Percentiles rank a stretch among this genome's conserved stretches.
These are phyloP conservation scores for Salix purpurea DNA, from an alignment of 345 rosid genomes.

Conservation along the genomic window DNA sequence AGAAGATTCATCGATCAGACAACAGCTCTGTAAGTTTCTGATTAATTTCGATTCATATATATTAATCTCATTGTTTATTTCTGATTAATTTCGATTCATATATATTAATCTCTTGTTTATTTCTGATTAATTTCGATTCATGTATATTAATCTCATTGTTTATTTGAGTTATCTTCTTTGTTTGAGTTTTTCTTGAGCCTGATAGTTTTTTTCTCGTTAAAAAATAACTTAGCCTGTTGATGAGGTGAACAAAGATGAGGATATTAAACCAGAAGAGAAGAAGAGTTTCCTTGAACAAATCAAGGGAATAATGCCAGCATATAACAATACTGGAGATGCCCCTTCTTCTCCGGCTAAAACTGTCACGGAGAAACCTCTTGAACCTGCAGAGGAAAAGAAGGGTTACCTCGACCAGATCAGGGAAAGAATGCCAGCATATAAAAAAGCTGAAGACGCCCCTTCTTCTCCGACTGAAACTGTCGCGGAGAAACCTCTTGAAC, in stretches of 20 bases:
- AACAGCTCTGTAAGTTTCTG: constrained; percentile 80
- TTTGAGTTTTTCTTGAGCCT: not conserved
- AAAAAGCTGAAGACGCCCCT: constrained; percentile 13
- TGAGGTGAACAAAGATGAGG: constrained; percentile 40
- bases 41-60: not conserved
- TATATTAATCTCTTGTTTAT: not conserved
- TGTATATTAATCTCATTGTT: not conserved
- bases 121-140: not conserved
- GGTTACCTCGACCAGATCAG: constrained; percentile 56
- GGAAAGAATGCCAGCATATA: constrained; percentile 61
- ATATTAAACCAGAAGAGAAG: constrained; percentile 52
- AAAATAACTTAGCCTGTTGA: constrained; percentile 58
- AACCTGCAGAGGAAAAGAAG: constrained; percentile 57
- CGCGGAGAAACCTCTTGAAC: too few species aligned
- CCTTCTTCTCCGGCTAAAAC: not conserved
- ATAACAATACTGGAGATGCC: constrained; percentile 33
- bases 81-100: not conserved
- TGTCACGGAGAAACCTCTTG: not conserved
- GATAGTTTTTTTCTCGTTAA: not conserved
- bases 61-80: not conserved
- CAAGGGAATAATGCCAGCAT: constrained; percentile 69
- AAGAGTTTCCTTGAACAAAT: constrained; percentile 55
- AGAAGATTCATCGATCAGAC: constrained; percentile 55
- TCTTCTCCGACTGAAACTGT: too few species aligned
- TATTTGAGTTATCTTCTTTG: not conserved